Evolutionary conservation across 441 rosid species (phyloP).

Genomic region (Erodium trifolium): DNA sequence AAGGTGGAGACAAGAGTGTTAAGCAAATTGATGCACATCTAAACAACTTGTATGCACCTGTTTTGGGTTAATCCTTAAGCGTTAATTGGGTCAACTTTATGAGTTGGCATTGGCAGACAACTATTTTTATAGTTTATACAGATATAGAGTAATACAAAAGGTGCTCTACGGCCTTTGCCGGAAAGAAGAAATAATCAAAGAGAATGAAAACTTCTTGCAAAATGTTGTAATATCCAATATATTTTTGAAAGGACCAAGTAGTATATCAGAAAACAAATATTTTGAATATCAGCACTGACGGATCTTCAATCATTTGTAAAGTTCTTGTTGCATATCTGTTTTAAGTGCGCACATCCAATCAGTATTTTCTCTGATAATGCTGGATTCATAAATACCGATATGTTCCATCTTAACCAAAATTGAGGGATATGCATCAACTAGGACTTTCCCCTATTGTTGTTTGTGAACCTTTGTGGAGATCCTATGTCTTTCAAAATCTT

Average conservation of each 20-base stretch:
- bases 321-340: background rate
- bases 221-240: background rate
- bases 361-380: background rate
- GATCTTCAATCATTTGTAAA: background rate
- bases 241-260: background rate
- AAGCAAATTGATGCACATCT: background rate
- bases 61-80: background rate
- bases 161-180: background rate
- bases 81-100: background rate
- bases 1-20: background rate
- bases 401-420: background rate
- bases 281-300: background rate
- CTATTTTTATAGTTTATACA: background rate
- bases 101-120: background rate
- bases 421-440: constrained; percentile 8
- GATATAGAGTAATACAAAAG: background rate
- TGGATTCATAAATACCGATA: background rate
- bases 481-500: constrained; percentile 10
- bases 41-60: background rate
- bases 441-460: background rate
- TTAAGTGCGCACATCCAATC: background rate
- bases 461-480: constrained; percentile 13
- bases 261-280: constrained; percentile 1
- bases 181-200: background rate
- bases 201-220: background rate